Evolutionary conservation across 225 moss, liverwort and hornwort species (phyloP).

Genomic region (Straminergon stramineum): DNA sequence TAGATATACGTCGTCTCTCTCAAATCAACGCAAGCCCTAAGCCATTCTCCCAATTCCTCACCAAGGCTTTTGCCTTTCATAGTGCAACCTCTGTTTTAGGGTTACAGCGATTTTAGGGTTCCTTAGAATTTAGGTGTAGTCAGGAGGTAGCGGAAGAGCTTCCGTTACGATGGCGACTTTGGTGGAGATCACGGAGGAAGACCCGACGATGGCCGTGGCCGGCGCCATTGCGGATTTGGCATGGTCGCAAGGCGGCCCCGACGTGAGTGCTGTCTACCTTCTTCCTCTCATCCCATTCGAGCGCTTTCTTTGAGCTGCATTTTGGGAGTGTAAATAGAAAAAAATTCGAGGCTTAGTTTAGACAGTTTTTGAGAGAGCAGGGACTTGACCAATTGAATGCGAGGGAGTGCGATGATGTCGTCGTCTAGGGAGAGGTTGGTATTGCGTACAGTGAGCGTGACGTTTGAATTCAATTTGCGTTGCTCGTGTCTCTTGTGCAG

Average conservation of each 20-base stretch:
- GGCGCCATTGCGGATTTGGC: conserved; percentile 74
- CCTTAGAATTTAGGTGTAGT: too few relatives aligned
- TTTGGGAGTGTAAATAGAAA: background rate
- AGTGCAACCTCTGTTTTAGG: too few relatives aligned
- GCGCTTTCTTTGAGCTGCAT: background rate
- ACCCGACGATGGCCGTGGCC: conserved; percentile 85
- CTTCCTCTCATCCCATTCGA: background rate
- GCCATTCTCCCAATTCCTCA: too few relatives aligned
- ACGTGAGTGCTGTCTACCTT: conserved; percentile 19
- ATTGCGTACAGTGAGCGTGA: too few relatives aligned
- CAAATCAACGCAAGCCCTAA: too few relatives aligned
- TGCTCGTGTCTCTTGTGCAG: conserved; percentile 24
- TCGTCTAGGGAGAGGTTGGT: background rate
- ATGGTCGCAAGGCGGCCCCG: conserved; percentile 77
- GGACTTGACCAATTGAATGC: background rate
- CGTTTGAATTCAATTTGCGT: conserved; percentile 3
- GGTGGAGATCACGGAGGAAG: conserved; percentile 94
- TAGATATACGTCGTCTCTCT: too few relatives aligned
- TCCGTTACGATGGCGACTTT: too few relatives aligned
- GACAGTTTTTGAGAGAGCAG: background rate
- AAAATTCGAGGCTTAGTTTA: background rate
- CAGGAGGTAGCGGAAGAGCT: too few relatives aligned
- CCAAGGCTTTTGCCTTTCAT: too few relatives aligned
- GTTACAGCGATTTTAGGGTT: too few relatives aligned
- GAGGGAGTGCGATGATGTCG: background rate